A percentile compares a stretch with the other conserved stretches of the same genome.
Conservation (phyloP, 2,329 filamentous ascomycete genomes). For the Colletotrichum magnum region DNA sequence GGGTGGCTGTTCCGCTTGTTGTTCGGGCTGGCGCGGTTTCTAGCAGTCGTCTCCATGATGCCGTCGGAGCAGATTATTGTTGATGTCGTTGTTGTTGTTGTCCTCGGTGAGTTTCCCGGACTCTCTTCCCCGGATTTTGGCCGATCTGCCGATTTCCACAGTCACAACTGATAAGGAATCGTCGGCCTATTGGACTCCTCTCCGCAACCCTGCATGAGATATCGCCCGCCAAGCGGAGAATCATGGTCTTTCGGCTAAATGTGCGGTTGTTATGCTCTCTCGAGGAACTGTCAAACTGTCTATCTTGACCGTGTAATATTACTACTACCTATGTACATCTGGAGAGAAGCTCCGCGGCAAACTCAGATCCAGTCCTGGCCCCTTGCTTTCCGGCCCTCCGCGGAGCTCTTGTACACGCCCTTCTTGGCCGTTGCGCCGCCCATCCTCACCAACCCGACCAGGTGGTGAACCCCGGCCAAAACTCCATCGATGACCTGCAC, state of each 20-base stretch:
- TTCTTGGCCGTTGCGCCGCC: conserved; percentile 29
- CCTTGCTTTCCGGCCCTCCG: conserved; percentile 29
- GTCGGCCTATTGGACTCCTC: conserved; percentile 28
- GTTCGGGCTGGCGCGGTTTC: not conserved
- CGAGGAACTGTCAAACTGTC: too few relatives aligned
- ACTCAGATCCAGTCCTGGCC: conserved; percentile 33
- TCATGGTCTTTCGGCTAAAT: not conserved
- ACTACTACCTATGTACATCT: too few relatives aligned
- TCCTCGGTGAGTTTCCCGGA: conserved; percentile 21
- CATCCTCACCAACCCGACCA: conserved; percentile 31
- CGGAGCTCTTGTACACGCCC: conserved; percentile 30
- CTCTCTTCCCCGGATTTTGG: conserved; percentile 16
- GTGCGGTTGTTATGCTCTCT: not conserved
- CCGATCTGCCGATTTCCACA: not conserved
- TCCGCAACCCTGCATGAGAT: conserved; percentile 3
- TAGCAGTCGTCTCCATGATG: conserved; percentile 27
- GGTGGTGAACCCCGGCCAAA: conserved; percentile 30
- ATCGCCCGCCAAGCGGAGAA: not conserved
- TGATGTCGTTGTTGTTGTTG: not conserved
- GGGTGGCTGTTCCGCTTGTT: conserved; percentile 26
- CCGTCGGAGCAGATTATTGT: too few relatives aligned
- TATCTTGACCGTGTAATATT: not conserved
- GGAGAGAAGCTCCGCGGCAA: not conserved
- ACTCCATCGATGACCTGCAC: conserved; percentile 34
- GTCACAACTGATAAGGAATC: conserved; percentile 15